Evolutionary conservation across 2,329 filamentous ascomycete genomes (phyloP).

Genomic region (Cordyceps fumosorosea): DNA sequence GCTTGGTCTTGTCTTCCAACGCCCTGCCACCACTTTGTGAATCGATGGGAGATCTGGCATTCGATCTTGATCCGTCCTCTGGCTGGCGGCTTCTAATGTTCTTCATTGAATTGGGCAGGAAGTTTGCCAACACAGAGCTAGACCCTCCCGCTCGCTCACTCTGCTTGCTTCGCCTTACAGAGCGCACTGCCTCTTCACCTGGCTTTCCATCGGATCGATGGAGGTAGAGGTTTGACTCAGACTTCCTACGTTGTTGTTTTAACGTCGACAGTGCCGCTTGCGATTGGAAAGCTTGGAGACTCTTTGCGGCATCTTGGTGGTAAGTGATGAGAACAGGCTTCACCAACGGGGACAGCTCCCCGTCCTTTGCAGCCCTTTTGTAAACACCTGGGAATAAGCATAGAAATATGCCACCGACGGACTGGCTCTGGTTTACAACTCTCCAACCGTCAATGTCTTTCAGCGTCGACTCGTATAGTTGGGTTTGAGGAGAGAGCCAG

Average conservation of each 20-base stretch:
- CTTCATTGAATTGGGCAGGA: background rate
- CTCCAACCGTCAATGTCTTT: slow-evolving; percentile 1
- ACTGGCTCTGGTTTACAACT: background rate
- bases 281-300: background rate
- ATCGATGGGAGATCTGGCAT: background rate
- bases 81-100: background rate
- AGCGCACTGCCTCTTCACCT: background rate
- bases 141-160: background rate
- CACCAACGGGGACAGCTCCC: background rate
- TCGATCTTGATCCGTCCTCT: background rate
- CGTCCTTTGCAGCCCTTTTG: background rate
- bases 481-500: background rate
- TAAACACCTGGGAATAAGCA: slow-evolving; percentile 2
- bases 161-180: background rate
- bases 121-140: background rate
- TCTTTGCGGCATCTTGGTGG: background rate
- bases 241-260: background rate
- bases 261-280: background rate
- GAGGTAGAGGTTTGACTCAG: background rate
- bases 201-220: background rate
- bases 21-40: background rate
- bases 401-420: background rate
- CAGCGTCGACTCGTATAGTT: background rate
- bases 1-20: background rate
- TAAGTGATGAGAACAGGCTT: background rate